These are phyloP conservation scores for Escovopsis weberi DNA, from an alignment of 2,329 filamentous ascomycete species.

Conservation along the genomic window DNA sequence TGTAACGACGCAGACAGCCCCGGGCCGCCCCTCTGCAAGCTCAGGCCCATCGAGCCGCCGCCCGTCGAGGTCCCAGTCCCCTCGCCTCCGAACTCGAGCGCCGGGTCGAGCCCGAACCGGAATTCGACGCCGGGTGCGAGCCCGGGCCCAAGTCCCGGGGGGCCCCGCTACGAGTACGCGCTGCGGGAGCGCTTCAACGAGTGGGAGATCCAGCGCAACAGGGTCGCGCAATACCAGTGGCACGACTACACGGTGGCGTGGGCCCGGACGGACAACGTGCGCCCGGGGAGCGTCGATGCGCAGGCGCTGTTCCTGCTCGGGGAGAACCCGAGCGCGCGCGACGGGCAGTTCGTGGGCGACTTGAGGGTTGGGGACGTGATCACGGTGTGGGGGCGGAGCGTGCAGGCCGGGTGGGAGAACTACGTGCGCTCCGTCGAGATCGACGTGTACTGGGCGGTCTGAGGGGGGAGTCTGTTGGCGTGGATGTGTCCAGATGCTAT, in stretches of 20 bases:
- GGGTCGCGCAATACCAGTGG: slow-evolving; percentile 17
- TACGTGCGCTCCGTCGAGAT: slow-evolving; percentile 32
- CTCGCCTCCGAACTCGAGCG: no score
- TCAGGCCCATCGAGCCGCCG: slow-evolving; percentile 1
- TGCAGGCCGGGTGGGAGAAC: slow-evolving; percentile 41
- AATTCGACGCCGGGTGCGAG: no score
- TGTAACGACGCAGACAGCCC: neutral
- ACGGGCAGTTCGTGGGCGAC: slow-evolving; percentile 40
- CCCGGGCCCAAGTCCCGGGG: no score
- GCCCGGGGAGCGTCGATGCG: slow-evolving; percentile 26
- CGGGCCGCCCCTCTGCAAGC: slow-evolving; percentile 1
- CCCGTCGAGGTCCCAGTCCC: neutral
- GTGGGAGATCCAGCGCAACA: slow-evolving; percentile 35
- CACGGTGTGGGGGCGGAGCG: slow-evolving; percentile 45
- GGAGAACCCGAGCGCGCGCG: slow-evolving; percentile 33
- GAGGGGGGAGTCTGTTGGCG: neutral
- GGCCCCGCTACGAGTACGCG: neutral
- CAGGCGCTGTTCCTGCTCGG: slow-evolving; percentile 26
- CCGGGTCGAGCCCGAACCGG: no score
- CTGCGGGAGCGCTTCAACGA: slow-evolving; percentile 7
- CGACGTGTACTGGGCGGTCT: slow-evolving; percentile 44
- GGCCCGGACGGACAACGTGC: slow-evolving; percentile 33
- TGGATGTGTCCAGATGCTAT: no score
- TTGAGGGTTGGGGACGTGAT: slow-evolving; percentile 44
- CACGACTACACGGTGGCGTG: slow-evolving; percentile 36